Evolutionary conservation across 164 flowering plant species (phyloP), one percentile per base, ranked within the genome.

Genomic region (Vitis riparia): DNA sequence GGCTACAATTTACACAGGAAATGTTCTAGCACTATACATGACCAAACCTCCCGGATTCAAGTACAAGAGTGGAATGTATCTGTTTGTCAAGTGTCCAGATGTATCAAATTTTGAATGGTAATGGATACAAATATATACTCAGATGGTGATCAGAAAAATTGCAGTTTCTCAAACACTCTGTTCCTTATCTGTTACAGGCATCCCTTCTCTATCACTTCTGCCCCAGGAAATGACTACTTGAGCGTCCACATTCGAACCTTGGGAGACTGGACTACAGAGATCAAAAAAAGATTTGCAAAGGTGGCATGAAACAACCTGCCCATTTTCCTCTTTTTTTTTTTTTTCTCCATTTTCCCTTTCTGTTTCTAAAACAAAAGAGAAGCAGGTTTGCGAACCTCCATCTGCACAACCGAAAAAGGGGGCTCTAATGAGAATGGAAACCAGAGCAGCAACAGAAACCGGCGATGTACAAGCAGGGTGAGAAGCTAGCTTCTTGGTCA

Each of bases 131-230:
- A 59, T 19, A 15, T 0, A 8, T n/a, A 5, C 59, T 19, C 15
- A 3, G 2, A 29, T 50, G 10, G 11, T 14, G n/a, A 63, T 52
- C 15, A 51, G 14, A 66, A 66, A 57, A 3, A 55, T 9, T 5
- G 0, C 11, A 16, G 11, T 62, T 9, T 37, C 37, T 30, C 29
- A 16, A 48, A 19, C 51, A 32, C 27, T 19, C 47, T 15, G 12
- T 2, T 44, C 58, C 16, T 56, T 14, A 61, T 29, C 37, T 61
- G 44, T 61, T 66, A 59, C 80, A 94, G 98, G 99, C 99, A 95
- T 81, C 99, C 97, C 13, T 94, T 94, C 78, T 89, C 97, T 13
- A 90, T 92, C 73, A 92, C 99, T 71, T 94, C 99, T 51, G 97
- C 99, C n/a, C 99, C 97, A 10, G 94, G 84, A 59, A 97, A 94